Evolutionary conservation across 2,329 filamentous ascomycete species (phyloP), one percentile per base, ranked within the genome.

Genomic region (Xylariaceae sp.): DNA sequence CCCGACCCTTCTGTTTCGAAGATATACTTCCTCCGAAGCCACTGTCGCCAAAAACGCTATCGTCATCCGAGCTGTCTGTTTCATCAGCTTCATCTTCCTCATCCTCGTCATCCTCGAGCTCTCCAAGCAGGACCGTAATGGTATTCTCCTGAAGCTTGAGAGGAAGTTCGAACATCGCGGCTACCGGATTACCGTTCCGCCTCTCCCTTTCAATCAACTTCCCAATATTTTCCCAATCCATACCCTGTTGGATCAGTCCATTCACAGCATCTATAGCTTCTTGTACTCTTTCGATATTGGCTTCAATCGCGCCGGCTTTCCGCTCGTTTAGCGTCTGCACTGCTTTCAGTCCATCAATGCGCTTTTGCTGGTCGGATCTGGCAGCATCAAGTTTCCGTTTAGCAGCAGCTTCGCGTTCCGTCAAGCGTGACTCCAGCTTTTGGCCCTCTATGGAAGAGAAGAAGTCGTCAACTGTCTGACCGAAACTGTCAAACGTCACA

Each of bases 361-460:
- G 82, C 66, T 89, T 91, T 38, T 82, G 81, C 59, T 99, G 94
- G 58, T 96, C 92, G 46, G 83, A 77, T 60, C 83, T 82, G 0
- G 91, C 90, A n/a, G 87, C 81, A 35, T 96, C 89, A 3, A 99
- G 76, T 66, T 95, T 96, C 62, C 82, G 83, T 69, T 86, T 88
- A 3, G 94, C 94, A 4, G 80, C 77, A 17, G 86, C 83, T 67
- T 99, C 90, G 43, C 86, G 82, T 66, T 97, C 92, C 4, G 82
- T 83, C 5, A 97, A 72, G 46, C 84, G 81, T 1, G 89, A 95
- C 66, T 95, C 87, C 1, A 97, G 76, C 65, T 89, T 95, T 66
- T 96, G 92, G 0, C 91, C 90, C 70, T 99, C 94, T 22, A 97
- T 82, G 0, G 92, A 97, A 0, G 94, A 97, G 68, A 95, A 97